Conservation (phyloP, 2,329 filamentous ascomycete species). For the Trichoderma cornu-damae region DNA sequence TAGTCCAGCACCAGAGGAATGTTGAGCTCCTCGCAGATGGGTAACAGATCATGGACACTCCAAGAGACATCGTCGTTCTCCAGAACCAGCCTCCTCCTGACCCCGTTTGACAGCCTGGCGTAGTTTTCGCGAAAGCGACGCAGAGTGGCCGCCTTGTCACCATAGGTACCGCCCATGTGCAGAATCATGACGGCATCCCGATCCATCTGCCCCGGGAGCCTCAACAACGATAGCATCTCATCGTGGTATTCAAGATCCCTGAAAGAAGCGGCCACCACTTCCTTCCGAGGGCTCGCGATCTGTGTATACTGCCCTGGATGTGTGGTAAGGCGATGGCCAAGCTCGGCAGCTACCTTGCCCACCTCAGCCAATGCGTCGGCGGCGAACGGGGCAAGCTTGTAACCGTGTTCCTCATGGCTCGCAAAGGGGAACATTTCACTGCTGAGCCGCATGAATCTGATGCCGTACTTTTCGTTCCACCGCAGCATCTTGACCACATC, state of each 20-base stretch:
- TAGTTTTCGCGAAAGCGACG: constrained; percentile 76
- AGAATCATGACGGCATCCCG: constrained; percentile 90
- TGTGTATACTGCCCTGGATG: constrained; percentile 94
- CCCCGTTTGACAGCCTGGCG: constrained; percentile 54
- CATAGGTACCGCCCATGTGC: constrained; percentile 87
- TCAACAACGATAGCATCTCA: constrained; percentile 73
- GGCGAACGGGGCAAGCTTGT: constrained; percentile 78
- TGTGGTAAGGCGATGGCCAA: constrained; percentile 80
- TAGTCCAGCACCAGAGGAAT: constrained; percentile 90
- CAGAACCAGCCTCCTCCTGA: constrained; percentile 78
- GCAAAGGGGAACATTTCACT: constrained; percentile 98
- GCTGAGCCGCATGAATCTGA: constrained; percentile 86
- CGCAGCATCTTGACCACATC: constrained; percentile 81
- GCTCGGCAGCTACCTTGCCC: constrained; percentile 68
- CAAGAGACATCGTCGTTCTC: constrained; percentile 94
- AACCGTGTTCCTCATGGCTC: constrained; percentile 80
- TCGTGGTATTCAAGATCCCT: constrained; percentile 85
- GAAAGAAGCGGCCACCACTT: constrained; percentile 70
- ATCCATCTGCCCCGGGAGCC: constrained; percentile 70
- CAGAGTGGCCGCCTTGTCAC: constrained; percentile 75
- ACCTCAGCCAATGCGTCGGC: constrained; percentile 69
- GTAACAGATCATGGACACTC: constrained; percentile 86
- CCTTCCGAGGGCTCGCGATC: constrained; percentile 71
- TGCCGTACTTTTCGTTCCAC: constrained; percentile 90
- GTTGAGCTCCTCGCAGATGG: constrained; percentile 87